Evolutionary conservation across 306 rosid genomes (phyloP).

Genomic region (Castanea sativa): DNA sequence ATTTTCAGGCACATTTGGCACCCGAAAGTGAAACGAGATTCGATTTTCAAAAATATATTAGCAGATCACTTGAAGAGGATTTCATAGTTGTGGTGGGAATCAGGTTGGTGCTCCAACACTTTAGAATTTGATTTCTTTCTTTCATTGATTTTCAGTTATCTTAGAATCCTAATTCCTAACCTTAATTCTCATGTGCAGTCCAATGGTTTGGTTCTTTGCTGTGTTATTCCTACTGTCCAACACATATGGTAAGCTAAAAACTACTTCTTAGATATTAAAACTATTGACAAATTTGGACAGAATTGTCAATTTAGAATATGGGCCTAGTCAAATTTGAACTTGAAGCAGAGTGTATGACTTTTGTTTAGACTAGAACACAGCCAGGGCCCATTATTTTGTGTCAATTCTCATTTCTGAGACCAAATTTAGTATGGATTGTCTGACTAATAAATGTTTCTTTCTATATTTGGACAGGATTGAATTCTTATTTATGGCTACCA

Average conservation of each 20-base stretch:
- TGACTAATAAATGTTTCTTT: conserved; percentile 6
- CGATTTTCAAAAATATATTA: conserved; percentile 76
- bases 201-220: conserved; percentile 70
- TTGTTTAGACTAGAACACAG: background rate
- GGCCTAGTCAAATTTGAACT: background rate
- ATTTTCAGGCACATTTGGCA: conserved; percentile 76
- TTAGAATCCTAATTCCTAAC: background rate
- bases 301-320: background rate
- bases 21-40: conserved; percentile 58
- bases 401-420: background rate
- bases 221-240: conserved; percentile 63
- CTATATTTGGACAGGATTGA: conserved; percentile 50
- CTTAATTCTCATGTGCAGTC: conserved; percentile 50
- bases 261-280: too few relatives aligned
- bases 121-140: background rate
- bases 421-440: background rate
- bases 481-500: conserved; percentile 79
- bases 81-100: conserved; percentile 80
- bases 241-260: conserved; percentile 49
- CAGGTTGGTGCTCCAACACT: conserved; percentile 40
- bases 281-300: background rate
- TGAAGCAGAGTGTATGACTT: background rate
- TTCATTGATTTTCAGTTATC: conserved; percentile 7
- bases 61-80: conserved; percentile 79
- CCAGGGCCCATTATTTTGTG: background rate